A percentile compares a stretch with the other conserved stretches of the same genome.
These are phyloP conservation scores for Elaeis guineensis DNA, from an alignment of 176 grass and related monocot genomes.

Conservation along the genomic window DNA sequence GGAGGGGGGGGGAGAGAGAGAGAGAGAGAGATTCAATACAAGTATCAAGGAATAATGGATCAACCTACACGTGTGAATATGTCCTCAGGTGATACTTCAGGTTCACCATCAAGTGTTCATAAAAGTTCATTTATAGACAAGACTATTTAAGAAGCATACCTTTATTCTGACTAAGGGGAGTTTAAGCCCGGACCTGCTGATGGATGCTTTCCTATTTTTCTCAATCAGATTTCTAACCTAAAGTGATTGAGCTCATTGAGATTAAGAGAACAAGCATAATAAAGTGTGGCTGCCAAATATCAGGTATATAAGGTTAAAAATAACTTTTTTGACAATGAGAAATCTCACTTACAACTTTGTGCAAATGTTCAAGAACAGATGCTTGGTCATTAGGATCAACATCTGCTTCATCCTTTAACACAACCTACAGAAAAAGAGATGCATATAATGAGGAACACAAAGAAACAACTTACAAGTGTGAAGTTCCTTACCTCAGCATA, in stretches of 20 bases:
- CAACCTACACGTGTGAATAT: too few relatives aligned
- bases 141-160: slow-evolving; percentile 29
- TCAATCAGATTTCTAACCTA: slow-evolving; percentile 68
- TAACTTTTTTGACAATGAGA: too few relatives aligned
- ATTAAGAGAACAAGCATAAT: slow-evolving; percentile 6
- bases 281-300: neutral
- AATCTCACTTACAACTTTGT: slow-evolving; percentile 49
- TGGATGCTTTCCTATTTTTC: slow-evolving; percentile 31
- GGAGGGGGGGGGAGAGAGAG: too few relatives aligned
- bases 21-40: too few relatives aligned
- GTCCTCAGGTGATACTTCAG: too few relatives aligned
- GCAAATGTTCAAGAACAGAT: slow-evolving; percentile 47
- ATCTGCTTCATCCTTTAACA: slow-evolving; percentile 49
- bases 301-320: too few relatives aligned
- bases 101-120: too few relatives aligned
- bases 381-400: slow-evolving; percentile 48
- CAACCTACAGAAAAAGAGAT: slow-evolving; percentile 43
- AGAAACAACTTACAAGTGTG: neutral
- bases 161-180: slow-evolving; percentile 76
- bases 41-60: too few relatives aligned
- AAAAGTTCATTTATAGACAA: too few relatives aligned
- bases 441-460: neutral
- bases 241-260: slow-evolving; percentile 12
- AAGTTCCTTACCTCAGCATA: slow-evolving; percentile 55
- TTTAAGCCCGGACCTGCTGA: slow-evolving; percentile 33